Percentiles rank a stretch among this genome's conserved stretches.
phyloP scores from a whole-genome alignment of 148 eudicot species.

The Talinum fruticosum region DNA sequence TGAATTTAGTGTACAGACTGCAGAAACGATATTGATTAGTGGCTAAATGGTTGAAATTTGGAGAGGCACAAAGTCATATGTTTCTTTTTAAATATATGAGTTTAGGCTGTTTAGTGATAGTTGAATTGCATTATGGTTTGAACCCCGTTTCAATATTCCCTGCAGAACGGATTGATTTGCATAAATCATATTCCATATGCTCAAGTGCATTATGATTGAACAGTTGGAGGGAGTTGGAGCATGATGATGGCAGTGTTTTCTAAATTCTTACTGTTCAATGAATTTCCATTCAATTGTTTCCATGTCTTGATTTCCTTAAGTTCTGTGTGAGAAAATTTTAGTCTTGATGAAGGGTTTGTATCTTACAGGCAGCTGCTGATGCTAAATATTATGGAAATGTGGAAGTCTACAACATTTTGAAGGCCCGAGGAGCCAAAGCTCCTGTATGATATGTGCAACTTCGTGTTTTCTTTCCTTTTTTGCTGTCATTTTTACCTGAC shows the following conservation, averaged over 20 bases:
- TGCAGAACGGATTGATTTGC: neutral
- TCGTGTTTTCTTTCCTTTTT: slow-evolving; percentile 4
- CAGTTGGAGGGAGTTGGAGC: neutral
- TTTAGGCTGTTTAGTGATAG: neutral
- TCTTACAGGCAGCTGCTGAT: slow-evolving; percentile 90
- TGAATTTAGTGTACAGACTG: neutral
- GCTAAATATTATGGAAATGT: slow-evolving; percentile 88
- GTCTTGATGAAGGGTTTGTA: slow-evolving; percentile 10
- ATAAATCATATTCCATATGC: neutral
- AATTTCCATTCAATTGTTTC: neutral
- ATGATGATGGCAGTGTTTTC: neutral
- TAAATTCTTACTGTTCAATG: neutral
- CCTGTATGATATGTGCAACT: slow-evolving; percentile 47
- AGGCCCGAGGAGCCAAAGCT: slow-evolving; percentile 90
- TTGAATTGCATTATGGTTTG: neutral
- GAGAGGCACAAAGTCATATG: too few species aligned
- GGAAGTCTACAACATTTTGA: slow-evolving; percentile 80
- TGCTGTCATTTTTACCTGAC: neutral
- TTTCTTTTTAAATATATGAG: neutral
- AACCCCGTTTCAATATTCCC: neutral
- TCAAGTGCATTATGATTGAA: neutral
- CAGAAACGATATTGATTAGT: neutral
- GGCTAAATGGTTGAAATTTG: neutral
- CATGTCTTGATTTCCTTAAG: neutral
- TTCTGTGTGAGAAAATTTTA: slow-evolving; percentile 1